Conservation (phyloP, 2,329 filamentous ascomycete genomes). For the Monilinia fructigena region DNA sequence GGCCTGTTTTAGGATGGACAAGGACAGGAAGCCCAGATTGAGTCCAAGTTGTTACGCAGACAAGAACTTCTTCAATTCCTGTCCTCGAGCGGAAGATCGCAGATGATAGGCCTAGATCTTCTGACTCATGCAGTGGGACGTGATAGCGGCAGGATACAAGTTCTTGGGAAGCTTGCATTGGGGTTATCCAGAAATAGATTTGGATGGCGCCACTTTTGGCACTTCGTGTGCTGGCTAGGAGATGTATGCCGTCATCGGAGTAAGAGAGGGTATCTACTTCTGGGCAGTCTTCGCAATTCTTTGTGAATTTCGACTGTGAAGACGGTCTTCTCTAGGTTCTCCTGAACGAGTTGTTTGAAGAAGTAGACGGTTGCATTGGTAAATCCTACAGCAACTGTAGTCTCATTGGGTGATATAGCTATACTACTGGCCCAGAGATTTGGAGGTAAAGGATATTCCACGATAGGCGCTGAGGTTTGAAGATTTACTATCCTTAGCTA, state of each 20-base stretch:
- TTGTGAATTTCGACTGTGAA: slow-evolving; percentile 41
- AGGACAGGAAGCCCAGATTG: slow-evolving; percentile 45
- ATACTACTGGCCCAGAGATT: slow-evolving; percentile 44
- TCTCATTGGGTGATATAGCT: slow-evolving; percentile 44
- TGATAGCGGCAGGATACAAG: slow-evolving; percentile 42
- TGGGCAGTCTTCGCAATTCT: slow-evolving; percentile 42
- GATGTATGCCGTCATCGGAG: slow-evolving; percentile 44
- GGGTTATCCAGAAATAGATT: slow-evolving; percentile 43
- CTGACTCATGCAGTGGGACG: slow-evolving; percentile 45
- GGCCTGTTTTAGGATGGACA: slow-evolving; percentile 43
- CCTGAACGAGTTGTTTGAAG: slow-evolving; percentile 42
- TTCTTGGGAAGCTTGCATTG: slow-evolving; percentile 43
- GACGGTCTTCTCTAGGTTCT: slow-evolving; percentile 42
- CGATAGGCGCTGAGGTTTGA: slow-evolving; percentile 37
- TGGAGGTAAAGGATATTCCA: slow-evolving; percentile 45
- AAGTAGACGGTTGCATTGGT: slow-evolving; percentile 45
- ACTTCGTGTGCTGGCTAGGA: slow-evolving; percentile 43
- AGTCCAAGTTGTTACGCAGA: slow-evolving; percentile 46
- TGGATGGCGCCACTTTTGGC: slow-evolving; percentile 43
- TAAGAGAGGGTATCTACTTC: slow-evolving; percentile 45
- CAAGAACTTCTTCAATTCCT: slow-evolving; percentile 41
- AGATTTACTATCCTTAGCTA: slow-evolving; percentile 45
- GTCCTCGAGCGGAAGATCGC: slow-evolving; percentile 41
- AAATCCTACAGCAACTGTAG: slow-evolving; percentile 45
- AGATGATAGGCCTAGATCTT: slow-evolving; percentile 44